These are phyloP conservation scores for Leucogyrophana mollusca DNA, from an alignment of 768 basidiomycete species.

Conservation along the genomic window DNA sequence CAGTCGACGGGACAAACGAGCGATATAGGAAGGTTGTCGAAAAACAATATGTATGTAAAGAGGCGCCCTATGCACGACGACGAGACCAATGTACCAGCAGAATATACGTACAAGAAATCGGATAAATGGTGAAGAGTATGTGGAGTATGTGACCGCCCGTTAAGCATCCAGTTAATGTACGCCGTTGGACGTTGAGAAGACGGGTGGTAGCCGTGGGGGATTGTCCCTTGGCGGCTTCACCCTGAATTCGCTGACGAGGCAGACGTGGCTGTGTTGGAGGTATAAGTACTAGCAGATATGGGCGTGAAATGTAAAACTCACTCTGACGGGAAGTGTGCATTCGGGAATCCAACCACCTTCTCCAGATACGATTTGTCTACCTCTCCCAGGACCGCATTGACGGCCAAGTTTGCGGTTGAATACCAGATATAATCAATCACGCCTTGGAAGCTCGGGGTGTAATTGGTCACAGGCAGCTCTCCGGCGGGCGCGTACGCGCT, in stretches of 20 bases:
- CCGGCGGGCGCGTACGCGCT: constrained; percentile 71
- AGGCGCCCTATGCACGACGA: constrained; percentile 15
- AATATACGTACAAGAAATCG: constrained; percentile 11
- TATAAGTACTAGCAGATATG: too few relatives aligned
- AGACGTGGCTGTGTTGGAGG: constrained; percentile 71
- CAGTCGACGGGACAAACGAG: constrained; percentile 3
- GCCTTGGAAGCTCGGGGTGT: constrained; percentile 83
- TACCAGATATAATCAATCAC: constrained; percentile 96
- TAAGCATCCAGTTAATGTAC: constrained; percentile 20
- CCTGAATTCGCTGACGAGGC: constrained; percentile 72
- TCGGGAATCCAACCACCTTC: constrained; percentile 95
- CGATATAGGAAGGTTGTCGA: constrained; percentile 4
- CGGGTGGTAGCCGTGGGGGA: constrained; percentile 33
- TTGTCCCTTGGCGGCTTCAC: constrained; percentile 67
- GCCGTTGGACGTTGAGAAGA: constrained; percentile 39
- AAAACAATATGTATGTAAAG: constrained; percentile 17
- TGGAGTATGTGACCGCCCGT: constrained; percentile 8
- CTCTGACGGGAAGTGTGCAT: constrained; percentile 96
- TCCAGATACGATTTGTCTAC: constrained; percentile 83
- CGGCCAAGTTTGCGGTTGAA: constrained; percentile 65
- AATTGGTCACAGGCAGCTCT: constrained; percentile 81
- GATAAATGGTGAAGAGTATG: constrained; percentile 12
- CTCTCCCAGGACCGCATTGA: constrained; percentile 85
- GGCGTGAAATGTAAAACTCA: constrained; percentile 49
- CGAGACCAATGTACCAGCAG: constrained; percentile 26